A percentile compares a stretch with the other conserved stretches of the same genome.
Conservation (phyloP, 352 stramenopile species). For the Phytophthora litchii region DNA sequence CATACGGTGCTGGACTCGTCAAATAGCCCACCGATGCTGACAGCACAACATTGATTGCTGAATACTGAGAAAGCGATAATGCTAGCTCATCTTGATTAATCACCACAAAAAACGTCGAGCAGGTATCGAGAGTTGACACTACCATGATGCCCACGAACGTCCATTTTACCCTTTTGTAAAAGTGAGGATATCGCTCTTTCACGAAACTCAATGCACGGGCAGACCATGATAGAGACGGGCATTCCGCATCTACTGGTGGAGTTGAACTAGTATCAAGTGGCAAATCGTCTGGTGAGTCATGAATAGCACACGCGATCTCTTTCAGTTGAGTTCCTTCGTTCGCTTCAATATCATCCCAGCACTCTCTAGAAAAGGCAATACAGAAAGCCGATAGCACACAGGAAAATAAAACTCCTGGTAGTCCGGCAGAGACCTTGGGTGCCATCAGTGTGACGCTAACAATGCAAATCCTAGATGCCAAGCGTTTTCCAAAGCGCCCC, state of each 20-base stretch:
- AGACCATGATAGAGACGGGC: slow-evolving; percentile 22
- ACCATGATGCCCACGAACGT: slow-evolving; percentile 79
- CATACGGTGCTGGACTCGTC: slow-evolving; percentile 65
- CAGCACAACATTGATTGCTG: slow-evolving; percentile 70
- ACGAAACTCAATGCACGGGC: slow-evolving; percentile 27
- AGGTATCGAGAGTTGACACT: slow-evolving; percentile 68
- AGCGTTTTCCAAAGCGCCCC: slow-evolving; percentile 26
- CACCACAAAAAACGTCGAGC: slow-evolving; percentile 59
- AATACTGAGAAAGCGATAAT: slow-evolving; percentile 77
- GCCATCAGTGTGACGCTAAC: slow-evolving; percentile 50
- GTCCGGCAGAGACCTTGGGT: slow-evolving; percentile 47
- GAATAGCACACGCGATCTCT: slow-evolving; percentile 19
- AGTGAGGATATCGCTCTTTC: slow-evolving; percentile 46
- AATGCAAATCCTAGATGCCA: slow-evolving; percentile 52
- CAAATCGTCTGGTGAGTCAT: not conserved
- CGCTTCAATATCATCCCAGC: slow-evolving; percentile 75
- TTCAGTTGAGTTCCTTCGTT: slow-evolving; percentile 29
- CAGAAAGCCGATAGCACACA: slow-evolving; percentile 70
- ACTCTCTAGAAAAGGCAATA: slow-evolving; percentile 67
- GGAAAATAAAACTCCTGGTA: slow-evolving; percentile 57
- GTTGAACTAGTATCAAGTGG: not conserved
- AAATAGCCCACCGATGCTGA: slow-evolving; percentile 70
- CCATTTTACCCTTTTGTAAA: slow-evolving; percentile 82
- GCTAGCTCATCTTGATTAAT: slow-evolving; percentile 48
- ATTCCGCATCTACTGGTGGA: not conserved